Base-by-base conservation (phyloP, 306 rosid species). In the Vicia faba region DNA sequence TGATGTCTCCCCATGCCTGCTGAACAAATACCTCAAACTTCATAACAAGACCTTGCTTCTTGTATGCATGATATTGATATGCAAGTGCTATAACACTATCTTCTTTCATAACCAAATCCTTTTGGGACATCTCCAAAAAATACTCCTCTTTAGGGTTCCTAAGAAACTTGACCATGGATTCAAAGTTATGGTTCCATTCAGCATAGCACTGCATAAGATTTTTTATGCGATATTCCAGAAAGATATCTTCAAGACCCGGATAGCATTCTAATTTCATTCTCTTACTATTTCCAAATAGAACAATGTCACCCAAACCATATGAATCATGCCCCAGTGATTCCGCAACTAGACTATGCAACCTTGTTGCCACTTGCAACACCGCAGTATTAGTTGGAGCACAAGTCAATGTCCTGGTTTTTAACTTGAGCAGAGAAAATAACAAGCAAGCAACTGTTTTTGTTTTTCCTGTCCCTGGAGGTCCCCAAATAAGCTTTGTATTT, bases 401-500 rank as follows among this genome's bases (percentile, higher is more conserved):
- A 19, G 84, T 78, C 7, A 88, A 59, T 44, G 91, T 84, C 71
- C 86, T 80, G 50, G 61, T 68, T 28, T 78, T 70, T 6, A 62
- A 38, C 57, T 26, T 74, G 14, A 75, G 83, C 1, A 85, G 68
- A 13, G 66, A 66, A 19, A 61, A 51, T 5, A 88, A 40, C 11
- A 84, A 51, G 16, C 45, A 66, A 33, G 81, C 87, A 15, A 80
- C 78, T 0, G 89, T 88, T 74, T 84, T 88, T 8, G 95, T 88
- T 76, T 85, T 85, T 1, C 87, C 91, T 2, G 91, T 85, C 11
- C 87, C 87, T 0, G 91, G 95, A 53, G 91, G 91, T 0, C 95
- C 95, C 89, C 91, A 87, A 16, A 87, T 85, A 10, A 86, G 78
- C 56, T 84, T 76, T 26, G 84, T 35, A n/a, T 66, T 67, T 15